Evolutionary conservation across 345 rosid genomes (phyloP), one percentile per base, ranked within the genome.

Genomic region (Moricandia arvensis): DNA sequence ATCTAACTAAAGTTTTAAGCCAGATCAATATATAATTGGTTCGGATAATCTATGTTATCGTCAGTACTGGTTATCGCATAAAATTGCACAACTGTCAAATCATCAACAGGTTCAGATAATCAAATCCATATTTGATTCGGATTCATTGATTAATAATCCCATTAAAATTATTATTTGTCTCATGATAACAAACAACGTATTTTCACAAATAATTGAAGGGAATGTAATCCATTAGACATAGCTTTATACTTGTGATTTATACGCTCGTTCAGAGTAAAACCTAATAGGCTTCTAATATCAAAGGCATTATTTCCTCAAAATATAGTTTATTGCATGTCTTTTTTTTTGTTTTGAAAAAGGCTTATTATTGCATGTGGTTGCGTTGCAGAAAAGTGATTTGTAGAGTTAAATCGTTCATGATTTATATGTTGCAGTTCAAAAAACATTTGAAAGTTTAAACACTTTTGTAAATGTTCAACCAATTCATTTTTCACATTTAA

Each of bases 11-110:
- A 12, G 15, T 31, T 33, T 38, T 5, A n/a, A 24, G 31, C 29
- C 18, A 12, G 34, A 75, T 68, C 69, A 75, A 45, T 12, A 11
- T 3, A 75, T 61, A 29, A 69, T 68, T 45, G 61, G 15, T 68
- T 26, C 0, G 26, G 68, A 35, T 34, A 17, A 68, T 68, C 55
- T 73, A 35, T 59, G 12, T 67, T 24, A 75, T n/a, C n/a, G n/a
- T n/a, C n/a, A n/a, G n/a, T n/a, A n/a, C n/a, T n/a, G 24, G 2
- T 21, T 21, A 21, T 60, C 31, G 21, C 60, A 33, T 37, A 49
- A 35, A 11, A 11, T 11, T 26, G 43, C 13, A 30, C 13, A 8
- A 49, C 69, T 75, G 69, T 75, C 79, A 75, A 35, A 60, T 75
- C 79, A 68, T 35, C 45, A 51, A 69, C 16, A 15, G 45, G 54